Percentiles rank a stretch among this genome's conserved stretches.
Conservation (phyloP, 208 protist species). For the Trypanosoma mega region DNA sequence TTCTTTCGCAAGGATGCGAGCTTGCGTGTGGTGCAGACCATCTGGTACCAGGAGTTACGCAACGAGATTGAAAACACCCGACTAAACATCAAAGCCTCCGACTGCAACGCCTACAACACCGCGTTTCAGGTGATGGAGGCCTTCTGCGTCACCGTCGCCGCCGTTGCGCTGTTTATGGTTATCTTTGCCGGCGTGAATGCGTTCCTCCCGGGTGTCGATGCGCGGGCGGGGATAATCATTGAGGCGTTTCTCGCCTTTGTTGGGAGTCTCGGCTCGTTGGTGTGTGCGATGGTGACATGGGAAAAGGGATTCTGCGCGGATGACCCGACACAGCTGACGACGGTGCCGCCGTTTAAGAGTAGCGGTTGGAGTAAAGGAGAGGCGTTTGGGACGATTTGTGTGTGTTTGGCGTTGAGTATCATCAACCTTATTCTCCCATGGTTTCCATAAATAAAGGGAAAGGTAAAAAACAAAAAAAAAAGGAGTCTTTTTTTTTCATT, state of each 20-base stretch:
- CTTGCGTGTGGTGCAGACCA: conserved; percentile 29
- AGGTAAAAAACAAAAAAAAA: conserved; percentile 12
- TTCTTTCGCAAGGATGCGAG: conserved; percentile 40
- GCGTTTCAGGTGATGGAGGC: conserved; percentile 17
- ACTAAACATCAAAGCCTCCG: neutral
- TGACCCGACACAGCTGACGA: neutral
- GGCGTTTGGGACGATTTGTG: conserved; percentile 22
- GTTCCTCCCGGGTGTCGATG: conserved; percentile 6
- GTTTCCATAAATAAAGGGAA: conserved; percentile 16
- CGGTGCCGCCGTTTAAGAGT: conserved; percentile 3
- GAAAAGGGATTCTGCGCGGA: conserved; percentile 18
- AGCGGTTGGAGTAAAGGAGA: conserved; percentile 3
- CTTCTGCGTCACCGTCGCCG: conserved; percentile 4
- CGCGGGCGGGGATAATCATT: conserved; percentile 18
- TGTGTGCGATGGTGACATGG: conserved; percentile 3
- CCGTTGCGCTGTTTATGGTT: neutral
- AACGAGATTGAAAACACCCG: no score
- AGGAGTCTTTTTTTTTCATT: conserved; percentile 4
- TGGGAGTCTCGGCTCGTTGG: conserved; percentile 11
- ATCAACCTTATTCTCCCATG: conserved; percentile 19
- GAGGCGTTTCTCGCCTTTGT: conserved; percentile 15
- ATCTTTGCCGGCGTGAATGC: neutral
- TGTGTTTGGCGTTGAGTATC: conserved; percentile 8
- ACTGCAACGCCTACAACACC: conserved; percentile 1
- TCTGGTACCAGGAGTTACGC: conserved; percentile 17